Percentiles rank a stretch among this genome's conserved stretches.
Evolutionary conservation across 148 eudicot species (phyloP).

Genomic region (Persicaria maculosa): DNA sequence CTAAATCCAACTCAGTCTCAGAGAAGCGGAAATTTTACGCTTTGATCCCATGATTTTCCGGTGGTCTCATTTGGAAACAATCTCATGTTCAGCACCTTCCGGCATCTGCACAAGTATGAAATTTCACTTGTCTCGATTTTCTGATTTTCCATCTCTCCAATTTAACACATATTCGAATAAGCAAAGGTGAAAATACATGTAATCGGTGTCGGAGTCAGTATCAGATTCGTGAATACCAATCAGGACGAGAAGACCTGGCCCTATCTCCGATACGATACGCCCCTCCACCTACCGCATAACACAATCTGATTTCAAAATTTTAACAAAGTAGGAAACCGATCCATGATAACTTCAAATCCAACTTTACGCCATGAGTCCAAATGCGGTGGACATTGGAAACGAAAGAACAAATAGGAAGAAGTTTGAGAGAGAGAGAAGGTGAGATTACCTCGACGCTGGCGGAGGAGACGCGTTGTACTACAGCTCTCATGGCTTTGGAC

Average conservation of each 20-base stretch:
- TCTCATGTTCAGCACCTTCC: constrained; percentile 94
- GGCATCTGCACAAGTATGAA: constrained; percentile 40
- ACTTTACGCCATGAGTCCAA: background rate
- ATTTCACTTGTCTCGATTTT: background rate
- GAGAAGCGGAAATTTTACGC: constrained; percentile 23
- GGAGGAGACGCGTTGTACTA: constrained; percentile 80
- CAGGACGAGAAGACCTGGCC: constrained; percentile 79
- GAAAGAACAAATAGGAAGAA: background rate
- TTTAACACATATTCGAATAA: background rate
- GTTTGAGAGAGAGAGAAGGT: background rate
- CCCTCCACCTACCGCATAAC: constrained; percentile 72
- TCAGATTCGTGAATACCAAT: constrained; percentile 79
- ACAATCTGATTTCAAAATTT: background rate
- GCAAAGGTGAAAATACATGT: constrained; percentile 29
- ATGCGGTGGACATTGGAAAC: background rate
- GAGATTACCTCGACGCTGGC: constrained; percentile 73
- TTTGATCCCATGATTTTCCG: constrained; percentile 82
- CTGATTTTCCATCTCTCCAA: background rate
- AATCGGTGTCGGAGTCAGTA: constrained; percentile 65
- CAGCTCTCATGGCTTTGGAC: constrained; percentile 62
- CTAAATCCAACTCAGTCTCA: background rate
- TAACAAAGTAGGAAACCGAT: background rate
- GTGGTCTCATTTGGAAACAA: constrained; percentile 66
- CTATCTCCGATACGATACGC: constrained; percentile 64
- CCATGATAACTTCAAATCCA: background rate